phyloP scores from a whole-genome alignment of 1,284 basidiomycete genomes.

The Lentinula novae-zelandiae region DNA sequence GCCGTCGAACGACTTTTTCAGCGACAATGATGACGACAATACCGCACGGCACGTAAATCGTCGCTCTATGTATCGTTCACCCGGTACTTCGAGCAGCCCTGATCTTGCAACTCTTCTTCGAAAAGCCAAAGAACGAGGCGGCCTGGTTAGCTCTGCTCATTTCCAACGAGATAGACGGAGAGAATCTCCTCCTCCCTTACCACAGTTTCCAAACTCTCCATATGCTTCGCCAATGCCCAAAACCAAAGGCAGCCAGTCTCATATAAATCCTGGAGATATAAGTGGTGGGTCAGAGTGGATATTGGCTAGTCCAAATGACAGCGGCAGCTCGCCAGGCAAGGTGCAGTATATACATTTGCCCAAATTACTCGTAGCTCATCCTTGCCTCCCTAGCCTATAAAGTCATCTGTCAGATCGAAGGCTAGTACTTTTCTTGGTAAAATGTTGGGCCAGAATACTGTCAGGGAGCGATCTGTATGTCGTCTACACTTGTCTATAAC shows the following conservation, averaged over 20 bases:
- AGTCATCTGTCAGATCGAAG: constrained; percentile 67
- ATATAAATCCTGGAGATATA: constrained; percentile 12
- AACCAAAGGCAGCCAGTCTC: constrained; percentile 1
- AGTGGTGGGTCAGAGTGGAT: constrained; percentile 43
- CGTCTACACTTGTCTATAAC: constrained; percentile 10
- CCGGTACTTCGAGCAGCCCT: constrained; percentile 84
- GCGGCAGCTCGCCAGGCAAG: constrained; percentile 36
- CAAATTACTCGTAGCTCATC: constrained; percentile 6
- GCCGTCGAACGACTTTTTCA: constrained; percentile 45
- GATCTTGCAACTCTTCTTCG: constrained; percentile 81
- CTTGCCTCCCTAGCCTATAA: constrained; percentile 36
- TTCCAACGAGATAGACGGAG: constrained; percentile 40
- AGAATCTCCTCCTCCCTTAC: constrained; percentile 48
- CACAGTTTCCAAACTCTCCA: constrained; percentile 1
- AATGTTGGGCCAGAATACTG: constrained; percentile 62
- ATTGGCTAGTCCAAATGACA: constrained; percentile 44
- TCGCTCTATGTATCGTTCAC: constrained; percentile 81
- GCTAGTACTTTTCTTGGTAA: constrained; percentile 76
- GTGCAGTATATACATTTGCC: constrained; percentile 22
- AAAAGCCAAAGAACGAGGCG: constrained; percentile 71
- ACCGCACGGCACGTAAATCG: constrained; percentile 65
- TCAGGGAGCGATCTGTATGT: constrained; percentile 69
- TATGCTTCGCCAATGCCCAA: constrained; percentile 9
- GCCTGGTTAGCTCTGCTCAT: constrained; percentile 31
- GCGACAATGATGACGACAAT: constrained; percentile 56